Evolutionary conservation across 768 basidiomycete species (phyloP).

Genomic region (Dentipellis sp.): DNA sequence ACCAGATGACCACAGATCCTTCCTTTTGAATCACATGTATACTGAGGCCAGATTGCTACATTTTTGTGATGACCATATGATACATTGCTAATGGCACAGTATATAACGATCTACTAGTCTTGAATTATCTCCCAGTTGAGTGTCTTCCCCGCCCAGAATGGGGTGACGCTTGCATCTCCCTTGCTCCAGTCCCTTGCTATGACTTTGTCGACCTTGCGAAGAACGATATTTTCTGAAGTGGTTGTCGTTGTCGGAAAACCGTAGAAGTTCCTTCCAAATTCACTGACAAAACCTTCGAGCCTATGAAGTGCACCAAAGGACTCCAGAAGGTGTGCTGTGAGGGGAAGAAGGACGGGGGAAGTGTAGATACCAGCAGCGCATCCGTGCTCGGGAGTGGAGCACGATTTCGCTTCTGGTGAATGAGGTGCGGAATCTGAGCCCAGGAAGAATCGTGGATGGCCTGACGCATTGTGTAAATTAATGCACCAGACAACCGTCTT

Average conservation of each 20-base stretch:
- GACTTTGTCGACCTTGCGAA: conserved; percentile 31
- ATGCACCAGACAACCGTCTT: neutral
- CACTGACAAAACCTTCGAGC: conserved; percentile 72
- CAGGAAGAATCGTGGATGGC: conserved; percentile 92
- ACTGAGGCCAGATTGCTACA: too few species aligned
- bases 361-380: conserved; percentile 98
- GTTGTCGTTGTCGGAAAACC: conserved; percentile 22
- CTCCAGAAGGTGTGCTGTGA: conserved; percentile 83
- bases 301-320: conserved; percentile 80
- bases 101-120: neutral
- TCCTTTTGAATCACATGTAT: too few species aligned
- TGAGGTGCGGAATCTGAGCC: conserved; percentile 98
- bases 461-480: conserved; percentile 24
- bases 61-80: too few species aligned
- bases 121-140: conserved; percentile 52
- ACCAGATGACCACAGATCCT: too few species aligned
- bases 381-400: conserved; percentile 53
- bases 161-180: conserved; percentile 50
- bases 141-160: conserved; percentile 83
- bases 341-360: conserved; percentile 82
- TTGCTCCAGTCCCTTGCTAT: conserved; percentile 42
- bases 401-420: conserved; percentile 57
- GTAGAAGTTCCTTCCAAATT: conserved; percentile 79
- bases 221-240: conserved; percentile 28
- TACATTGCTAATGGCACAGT: too few species aligned